A percentile compares a stretch with the other conserved stretches of the same genome.
phyloP scores from a whole-genome alignment of 2,329 filamentous ascomycete species.

The Verticillium nubilum region DNA sequence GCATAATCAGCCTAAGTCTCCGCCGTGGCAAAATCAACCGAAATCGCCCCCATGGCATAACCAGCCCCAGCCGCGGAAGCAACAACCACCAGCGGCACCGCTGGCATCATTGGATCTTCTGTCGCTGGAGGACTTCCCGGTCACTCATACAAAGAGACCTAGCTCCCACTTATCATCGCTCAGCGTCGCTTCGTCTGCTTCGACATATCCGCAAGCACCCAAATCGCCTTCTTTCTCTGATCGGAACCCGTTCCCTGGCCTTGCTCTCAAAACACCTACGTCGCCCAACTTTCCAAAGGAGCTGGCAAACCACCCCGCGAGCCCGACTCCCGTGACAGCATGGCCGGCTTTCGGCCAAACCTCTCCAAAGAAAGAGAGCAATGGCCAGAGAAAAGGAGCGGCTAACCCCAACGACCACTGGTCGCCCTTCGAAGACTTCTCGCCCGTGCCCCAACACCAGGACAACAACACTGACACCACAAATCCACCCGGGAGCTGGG shows the following conservation, averaged over 20 bases:
- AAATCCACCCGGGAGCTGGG: constrained; percentile 32
- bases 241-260: constrained; percentile 46
- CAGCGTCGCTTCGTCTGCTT: constrained; percentile 20
- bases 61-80: not conserved
- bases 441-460: constrained; percentile 15
- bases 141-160: constrained; percentile 17
- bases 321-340: constrained; percentile 35
- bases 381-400: constrained; percentile 19
- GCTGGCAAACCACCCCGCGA: constrained; percentile 23
- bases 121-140: constrained; percentile 26
- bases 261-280: constrained; percentile 39
- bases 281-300: constrained; percentile 25
- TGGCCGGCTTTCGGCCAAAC: constrained; percentile 35
- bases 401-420: constrained; percentile 31
- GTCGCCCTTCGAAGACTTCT: constrained; percentile 45
- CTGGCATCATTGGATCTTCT: constrained; percentile 33
- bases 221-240: constrained; percentile 49
- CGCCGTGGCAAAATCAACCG: not conserved
- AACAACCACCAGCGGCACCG: constrained; percentile 3
- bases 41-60: not conserved
- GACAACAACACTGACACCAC: constrained; percentile 7
- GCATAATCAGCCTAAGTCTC: not conserved
- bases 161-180: constrained; percentile 26
- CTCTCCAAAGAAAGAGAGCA: not conserved
- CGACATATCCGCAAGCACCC: constrained; percentile 40